These are phyloP conservation scores for Dentipellis fragilis DNA, from an alignment of 768 basidiomycete genomes.

Conservation along the genomic window DNA sequence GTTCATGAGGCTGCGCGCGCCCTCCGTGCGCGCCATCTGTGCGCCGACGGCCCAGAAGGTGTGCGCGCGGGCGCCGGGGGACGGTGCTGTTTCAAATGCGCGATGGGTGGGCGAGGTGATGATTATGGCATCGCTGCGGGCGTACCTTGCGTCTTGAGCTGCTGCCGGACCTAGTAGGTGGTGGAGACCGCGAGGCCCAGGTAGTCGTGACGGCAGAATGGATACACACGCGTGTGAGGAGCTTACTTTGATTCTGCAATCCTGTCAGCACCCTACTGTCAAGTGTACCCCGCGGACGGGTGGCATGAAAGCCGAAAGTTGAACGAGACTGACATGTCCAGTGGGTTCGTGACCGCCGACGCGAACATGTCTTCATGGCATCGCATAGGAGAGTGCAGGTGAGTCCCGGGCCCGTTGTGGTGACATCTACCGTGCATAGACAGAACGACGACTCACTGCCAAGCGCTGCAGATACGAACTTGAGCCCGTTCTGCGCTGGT, in stretches of 20 bases:
- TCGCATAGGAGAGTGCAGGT: no score
- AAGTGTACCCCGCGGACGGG: background rate
- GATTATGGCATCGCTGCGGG: no score
- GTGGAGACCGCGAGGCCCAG: background rate
- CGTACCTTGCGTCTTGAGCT: conserved; percentile 22
- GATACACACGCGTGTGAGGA: background rate
- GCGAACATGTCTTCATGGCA: conserved; percentile 22
- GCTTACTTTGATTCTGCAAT: conserved; percentile 20
- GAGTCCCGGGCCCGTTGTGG: no score
- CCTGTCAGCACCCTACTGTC: no score
- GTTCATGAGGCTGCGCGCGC: conserved; percentile 20
- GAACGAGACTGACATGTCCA: conserved; percentile 21
- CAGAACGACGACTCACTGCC: conserved; percentile 3
- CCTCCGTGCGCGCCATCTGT: conserved; percentile 25
- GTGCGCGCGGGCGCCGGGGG: conserved; percentile 18
- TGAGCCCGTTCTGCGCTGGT: conserved; percentile 5
- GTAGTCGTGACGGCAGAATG: background rate
- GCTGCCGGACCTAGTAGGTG: conserved; percentile 21
- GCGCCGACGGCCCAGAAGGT: conserved; percentile 25
- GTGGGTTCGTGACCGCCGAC: conserved; percentile 25
- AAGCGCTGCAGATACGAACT: conserved; percentile 4
- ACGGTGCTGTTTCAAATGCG: conserved; percentile 4
- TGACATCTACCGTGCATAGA: no score
- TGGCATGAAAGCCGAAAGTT: background rate
- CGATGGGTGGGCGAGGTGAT: background rate